phyloP scores from a whole-genome alignment of 305 asterid genomes.

The Lippia alba region DNA sequence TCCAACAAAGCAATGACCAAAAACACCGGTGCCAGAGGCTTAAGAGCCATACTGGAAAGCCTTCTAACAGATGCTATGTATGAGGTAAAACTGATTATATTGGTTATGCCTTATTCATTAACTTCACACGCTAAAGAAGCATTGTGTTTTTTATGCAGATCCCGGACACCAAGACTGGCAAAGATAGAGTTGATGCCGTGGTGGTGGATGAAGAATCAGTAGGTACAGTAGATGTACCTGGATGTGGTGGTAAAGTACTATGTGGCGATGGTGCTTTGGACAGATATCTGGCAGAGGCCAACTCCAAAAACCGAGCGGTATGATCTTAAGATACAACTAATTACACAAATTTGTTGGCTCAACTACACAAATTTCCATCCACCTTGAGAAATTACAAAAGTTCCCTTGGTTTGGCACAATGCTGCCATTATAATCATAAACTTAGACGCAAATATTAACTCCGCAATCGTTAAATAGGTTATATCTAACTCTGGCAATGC shows the following conservation, averaged over 20 bases:
- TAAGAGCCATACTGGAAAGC: constrained; percentile 84
- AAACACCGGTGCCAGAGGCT: constrained; percentile 94
- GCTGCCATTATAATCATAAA: too few relatives aligned
- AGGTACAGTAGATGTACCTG: constrained; percentile 55
- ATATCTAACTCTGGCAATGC: constrained; percentile 18
- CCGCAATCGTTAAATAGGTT: constrained; percentile 1
- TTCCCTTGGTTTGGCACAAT: too few relatives aligned
- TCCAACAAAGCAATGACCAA: constrained; percentile 83
- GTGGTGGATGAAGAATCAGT: constrained; percentile 88
- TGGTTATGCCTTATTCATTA: background rate
- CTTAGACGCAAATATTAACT: too few relatives aligned
- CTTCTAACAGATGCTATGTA: constrained; percentile 89
- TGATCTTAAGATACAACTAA: constrained; percentile 6
- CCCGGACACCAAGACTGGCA: constrained; percentile 75
- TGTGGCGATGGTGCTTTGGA: constrained; percentile 78
- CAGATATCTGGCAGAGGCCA: constrained; percentile 57
- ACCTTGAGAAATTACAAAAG: too few relatives aligned
- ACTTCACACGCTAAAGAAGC: constrained; percentile 13
- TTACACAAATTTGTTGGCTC: too few relatives aligned
- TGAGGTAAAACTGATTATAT: constrained; percentile 63
- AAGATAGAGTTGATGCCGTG: constrained; percentile 74
- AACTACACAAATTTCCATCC: too few relatives aligned
- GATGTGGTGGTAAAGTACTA: constrained; percentile 84
- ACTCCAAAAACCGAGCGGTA: constrained; percentile 52
- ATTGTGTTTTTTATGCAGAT: constrained; percentile 49